Conservation (phyloP, 2,329 filamentous ascomycete genomes). For the Golovinomyces cichoracearum region DNA sequence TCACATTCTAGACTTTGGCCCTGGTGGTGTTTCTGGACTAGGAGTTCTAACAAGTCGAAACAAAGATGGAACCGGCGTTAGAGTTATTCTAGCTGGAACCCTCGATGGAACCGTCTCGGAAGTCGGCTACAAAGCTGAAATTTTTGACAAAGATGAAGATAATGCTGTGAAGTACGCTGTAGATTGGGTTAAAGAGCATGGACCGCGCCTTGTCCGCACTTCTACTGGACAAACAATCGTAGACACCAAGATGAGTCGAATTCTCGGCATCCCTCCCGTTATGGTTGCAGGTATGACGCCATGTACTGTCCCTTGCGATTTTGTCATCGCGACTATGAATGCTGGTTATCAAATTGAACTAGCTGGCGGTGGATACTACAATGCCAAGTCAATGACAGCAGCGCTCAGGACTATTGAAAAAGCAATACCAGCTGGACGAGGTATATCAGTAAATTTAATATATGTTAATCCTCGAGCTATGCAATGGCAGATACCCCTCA, state of each 20-base stretch:
- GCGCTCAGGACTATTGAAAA: constrained; percentile 67
- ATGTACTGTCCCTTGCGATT: constrained; percentile 69
- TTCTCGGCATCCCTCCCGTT: constrained; percentile 61
- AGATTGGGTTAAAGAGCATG: constrained; percentile 94
- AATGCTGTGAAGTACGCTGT: constrained; percentile 84
- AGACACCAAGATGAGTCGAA: constrained; percentile 83
- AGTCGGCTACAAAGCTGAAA: constrained; percentile 90
- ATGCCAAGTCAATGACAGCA: constrained; percentile 54
- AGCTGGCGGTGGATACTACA: constrained; percentile 72
- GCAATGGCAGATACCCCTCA: constrained; percentile 73
- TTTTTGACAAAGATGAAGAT: constrained; percentile 89
- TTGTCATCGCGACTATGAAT: constrained; percentile 78
- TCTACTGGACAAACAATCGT: constrained; percentile 74
- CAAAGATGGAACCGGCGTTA: constrained; percentile 94
- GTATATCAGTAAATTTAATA: constrained; percentile 73
- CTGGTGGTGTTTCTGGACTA: constrained; percentile 85
- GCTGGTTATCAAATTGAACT: constrained; percentile 87
- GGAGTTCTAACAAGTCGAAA: constrained; percentile 93
- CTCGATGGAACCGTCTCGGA: constrained; percentile 73
- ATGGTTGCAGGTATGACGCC: constrained; percentile 92
- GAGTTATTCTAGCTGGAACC: constrained; percentile 82
- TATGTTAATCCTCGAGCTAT: constrained; percentile 77
- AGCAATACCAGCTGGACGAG: constrained; percentile 57
- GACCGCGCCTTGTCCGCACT: constrained; percentile 73
- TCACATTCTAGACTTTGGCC: constrained; percentile 88